These are phyloP conservation scores for Rutstroemia sp. DNA, from an alignment of 2,329 filamentous ascomycete genomes.

Conservation along the genomic window DNA sequence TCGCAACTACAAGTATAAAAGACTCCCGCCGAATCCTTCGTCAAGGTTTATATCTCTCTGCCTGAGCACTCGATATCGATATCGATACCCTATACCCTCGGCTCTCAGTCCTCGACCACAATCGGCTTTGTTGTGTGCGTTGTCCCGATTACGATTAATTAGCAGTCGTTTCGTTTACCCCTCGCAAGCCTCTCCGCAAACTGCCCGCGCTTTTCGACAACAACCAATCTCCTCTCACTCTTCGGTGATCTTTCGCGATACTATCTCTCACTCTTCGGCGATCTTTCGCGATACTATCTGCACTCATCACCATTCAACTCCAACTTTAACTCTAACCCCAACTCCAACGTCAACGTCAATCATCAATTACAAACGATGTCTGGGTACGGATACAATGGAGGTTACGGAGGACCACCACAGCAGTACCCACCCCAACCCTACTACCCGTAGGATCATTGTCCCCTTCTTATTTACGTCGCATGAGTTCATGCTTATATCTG, in stretches of 20 bases:
- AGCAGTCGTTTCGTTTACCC: background rate
- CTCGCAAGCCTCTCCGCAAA: background rate
- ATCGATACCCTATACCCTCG: background rate
- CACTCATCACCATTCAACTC: background rate
- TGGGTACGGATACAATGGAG: constrained; percentile 49
- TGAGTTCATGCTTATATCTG: background rate
- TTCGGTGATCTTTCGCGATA: background rate
- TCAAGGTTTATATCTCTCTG: background rate
- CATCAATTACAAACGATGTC: constrained; percentile 41
- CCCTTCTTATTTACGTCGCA: background rate
- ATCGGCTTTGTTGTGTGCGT: background rate
- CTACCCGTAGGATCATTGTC: constrained; percentile 40
- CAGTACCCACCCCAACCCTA: constrained; percentile 35
- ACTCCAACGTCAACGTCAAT: background rate
- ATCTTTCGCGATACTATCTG: background rate
- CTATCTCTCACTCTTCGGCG: background rate
- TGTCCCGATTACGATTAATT: background rate
- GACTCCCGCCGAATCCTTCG: constrained; percentile 2
- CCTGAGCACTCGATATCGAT: background rate
- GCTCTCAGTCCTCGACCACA: background rate
- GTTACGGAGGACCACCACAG: constrained; percentile 32
- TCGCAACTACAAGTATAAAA: background rate
- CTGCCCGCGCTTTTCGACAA: background rate
- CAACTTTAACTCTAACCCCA: background rate
- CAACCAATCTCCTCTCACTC: background rate